Percentiles rank a stretch among this genome's conserved stretches.
phyloP scores from a whole-genome alignment of 345 rosid species.

The Nephelium lappaceum region DNA sequence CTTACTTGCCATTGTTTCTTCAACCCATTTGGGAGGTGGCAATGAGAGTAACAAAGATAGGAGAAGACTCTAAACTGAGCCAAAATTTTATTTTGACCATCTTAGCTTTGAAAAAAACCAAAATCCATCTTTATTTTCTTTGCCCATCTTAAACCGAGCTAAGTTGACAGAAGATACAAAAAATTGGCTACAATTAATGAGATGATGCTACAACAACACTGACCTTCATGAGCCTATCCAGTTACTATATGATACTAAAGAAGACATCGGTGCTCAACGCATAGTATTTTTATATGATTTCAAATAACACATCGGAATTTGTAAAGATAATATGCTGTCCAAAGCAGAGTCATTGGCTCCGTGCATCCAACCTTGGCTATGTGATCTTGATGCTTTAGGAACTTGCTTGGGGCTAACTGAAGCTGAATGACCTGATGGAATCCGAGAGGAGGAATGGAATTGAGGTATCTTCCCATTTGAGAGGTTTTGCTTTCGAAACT shows the following conservation, averaged over 20 bases:
- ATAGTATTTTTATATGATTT: constrained; percentile 29
- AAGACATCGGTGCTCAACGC: constrained; percentile 21
- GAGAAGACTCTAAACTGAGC: too few relatives aligned
- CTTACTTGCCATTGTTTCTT: too few relatives aligned
- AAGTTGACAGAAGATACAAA: constrained; percentile 13
- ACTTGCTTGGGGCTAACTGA: constrained; percentile 16
- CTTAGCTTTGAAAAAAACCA: too few relatives aligned
- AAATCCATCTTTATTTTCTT: constrained; percentile 13
- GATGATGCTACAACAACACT: constrained; percentile 26
- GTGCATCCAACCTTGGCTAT: constrained; percentile 30
- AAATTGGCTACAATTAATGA: not conserved
- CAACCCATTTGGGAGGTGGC: too few relatives aligned
- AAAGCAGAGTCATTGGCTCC: constrained; percentile 47
- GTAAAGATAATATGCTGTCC: constrained; percentile 61
- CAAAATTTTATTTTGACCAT: too few relatives aligned
- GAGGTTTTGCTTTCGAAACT: constrained; percentile 31
- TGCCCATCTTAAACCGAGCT: constrained; percentile 4
- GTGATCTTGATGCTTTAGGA: constrained; percentile 24
- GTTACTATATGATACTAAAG: not conserved
- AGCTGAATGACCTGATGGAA: constrained; percentile 27
- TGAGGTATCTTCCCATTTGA: constrained; percentile 38
- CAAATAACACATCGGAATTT: constrained; percentile 29
- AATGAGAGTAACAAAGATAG: too few relatives aligned
- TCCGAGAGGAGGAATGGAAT: constrained; percentile 45
- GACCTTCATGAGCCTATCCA: constrained; percentile 17